Conservation (phyloP, 768 basidiomycete species). For the Candolleomyces aberdarensis region DNA sequence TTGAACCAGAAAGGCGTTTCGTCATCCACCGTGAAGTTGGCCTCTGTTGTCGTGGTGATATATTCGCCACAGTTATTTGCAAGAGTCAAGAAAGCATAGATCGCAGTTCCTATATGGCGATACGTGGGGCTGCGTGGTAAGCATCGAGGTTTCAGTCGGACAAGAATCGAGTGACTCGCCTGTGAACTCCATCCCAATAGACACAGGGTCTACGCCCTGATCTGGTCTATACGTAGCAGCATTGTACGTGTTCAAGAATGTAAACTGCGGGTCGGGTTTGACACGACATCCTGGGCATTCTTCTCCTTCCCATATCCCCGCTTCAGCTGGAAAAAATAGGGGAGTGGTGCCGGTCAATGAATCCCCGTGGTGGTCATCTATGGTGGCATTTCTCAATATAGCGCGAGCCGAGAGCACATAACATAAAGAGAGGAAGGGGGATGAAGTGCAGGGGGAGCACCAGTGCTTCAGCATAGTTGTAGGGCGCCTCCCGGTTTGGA, state of each 20-base stretch:
- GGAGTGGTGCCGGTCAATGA: slow-evolving; percentile 21
- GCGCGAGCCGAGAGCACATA: too few relatives aligned
- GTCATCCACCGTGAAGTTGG: slow-evolving; percentile 22
- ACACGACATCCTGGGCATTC: slow-evolving; percentile 21
- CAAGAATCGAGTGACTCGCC: slow-evolving; percentile 18
- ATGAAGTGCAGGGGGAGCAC: too few relatives aligned
- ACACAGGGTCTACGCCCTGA: background rate
- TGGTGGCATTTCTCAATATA: slow-evolving; percentile 22
- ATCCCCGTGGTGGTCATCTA: slow-evolving; percentile 34
- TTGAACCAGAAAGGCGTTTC: slow-evolving; percentile 10
- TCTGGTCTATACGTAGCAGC: slow-evolving; percentile 22
- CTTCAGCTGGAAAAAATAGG: slow-evolving; percentile 19
- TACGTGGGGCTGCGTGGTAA: background rate
- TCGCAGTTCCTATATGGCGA: slow-evolving; percentile 28
- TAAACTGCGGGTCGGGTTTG: slow-evolving; percentile 13
- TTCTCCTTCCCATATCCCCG: slow-evolving; percentile 23
- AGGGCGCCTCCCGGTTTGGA: too few relatives aligned
- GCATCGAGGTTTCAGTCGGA: background rate
- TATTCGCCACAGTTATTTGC: slow-evolving; percentile 25
- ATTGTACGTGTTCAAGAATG: slow-evolving; percentile 27
- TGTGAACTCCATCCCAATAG: slow-evolving; percentile 17
- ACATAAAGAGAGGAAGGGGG: too few relatives aligned
- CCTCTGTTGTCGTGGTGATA: slow-evolving; percentile 16
- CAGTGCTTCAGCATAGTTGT: too few relatives aligned
- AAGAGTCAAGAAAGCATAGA: slow-evolving; percentile 38